phyloP scores from a whole-genome alignment of 345 rosid genomes.

The Bruguiera parviflora region DNA sequence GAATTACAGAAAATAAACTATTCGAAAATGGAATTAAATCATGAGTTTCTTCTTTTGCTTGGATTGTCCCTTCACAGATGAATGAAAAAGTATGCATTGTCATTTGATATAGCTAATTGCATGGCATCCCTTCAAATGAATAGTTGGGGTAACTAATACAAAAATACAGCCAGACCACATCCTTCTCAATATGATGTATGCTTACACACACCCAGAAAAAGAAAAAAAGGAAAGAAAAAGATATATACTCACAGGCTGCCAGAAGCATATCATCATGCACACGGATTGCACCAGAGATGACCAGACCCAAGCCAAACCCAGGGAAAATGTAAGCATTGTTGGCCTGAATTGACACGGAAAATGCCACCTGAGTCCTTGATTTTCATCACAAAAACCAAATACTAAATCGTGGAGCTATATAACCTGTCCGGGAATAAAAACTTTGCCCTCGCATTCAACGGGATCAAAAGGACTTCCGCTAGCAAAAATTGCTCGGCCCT shows the following conservation, averaged over 20 bases:
- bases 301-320: conserved; percentile 89
- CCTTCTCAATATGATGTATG: background rate
- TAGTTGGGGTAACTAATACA: too few relatives aligned
- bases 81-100: too few relatives aligned
- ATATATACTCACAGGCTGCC: conserved; percentile 79
- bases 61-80: too few relatives aligned
- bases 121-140: too few relatives aligned
- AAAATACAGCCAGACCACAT: too few relatives aligned
- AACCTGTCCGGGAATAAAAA: conserved; percentile 82
- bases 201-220: too few relatives aligned
- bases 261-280: conserved; percentile 90
- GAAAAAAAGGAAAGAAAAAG: too few relatives aligned
- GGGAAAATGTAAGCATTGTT: conserved; percentile 96
- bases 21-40: too few relatives aligned
- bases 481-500: conserved; percentile 90
- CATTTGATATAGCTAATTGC: too few relatives aligned
- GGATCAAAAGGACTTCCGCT: conserved; percentile 98
- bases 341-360: conserved; percentile 47
- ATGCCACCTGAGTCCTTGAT: background rate
- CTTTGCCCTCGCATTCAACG: conserved; percentile 62
- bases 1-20: background rate
- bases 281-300: conserved; percentile 85
- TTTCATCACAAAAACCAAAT: conserved; percentile 5
- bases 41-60: background rate
- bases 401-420: background rate